These are phyloP conservation scores for Daldinia vernicosa DNA, from an alignment of 495 filamentous ascomycete genomes.

Conservation along the genomic window DNA sequence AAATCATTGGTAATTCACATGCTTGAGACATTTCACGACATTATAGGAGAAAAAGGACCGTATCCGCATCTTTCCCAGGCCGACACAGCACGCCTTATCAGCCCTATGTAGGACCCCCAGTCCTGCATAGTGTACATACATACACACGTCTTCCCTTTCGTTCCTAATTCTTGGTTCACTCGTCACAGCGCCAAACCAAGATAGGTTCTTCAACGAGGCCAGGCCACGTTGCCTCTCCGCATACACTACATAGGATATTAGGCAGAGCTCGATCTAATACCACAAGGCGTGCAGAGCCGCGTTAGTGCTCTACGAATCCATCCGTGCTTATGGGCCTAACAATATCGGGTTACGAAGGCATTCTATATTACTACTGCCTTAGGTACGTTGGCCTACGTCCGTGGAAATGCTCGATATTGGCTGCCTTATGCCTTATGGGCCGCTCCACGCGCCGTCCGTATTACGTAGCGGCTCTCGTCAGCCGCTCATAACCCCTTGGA, in stretches of 20 bases:
- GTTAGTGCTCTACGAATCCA: conserved; percentile 6
- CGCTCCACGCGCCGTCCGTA: conserved; percentile 21
- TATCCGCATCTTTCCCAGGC: not conserved
- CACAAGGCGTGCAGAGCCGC: conserved; percentile 20
- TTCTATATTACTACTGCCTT: not conserved
- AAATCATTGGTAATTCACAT: not conserved
- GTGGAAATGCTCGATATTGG: not conserved
- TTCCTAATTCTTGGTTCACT: conserved; percentile 1
- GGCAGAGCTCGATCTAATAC: conserved; percentile 1
- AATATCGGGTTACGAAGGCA: not conserved
- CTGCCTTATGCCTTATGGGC: not conserved
- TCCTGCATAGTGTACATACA: no score
- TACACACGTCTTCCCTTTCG: conserved; percentile 5
- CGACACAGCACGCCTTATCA: conserved; percentile 28
- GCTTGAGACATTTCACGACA: conserved; percentile 4
- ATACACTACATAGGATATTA: no score
- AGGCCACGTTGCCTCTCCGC: conserved; percentile 30
- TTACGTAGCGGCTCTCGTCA: conserved; percentile 31
- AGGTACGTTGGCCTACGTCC: conserved; percentile 1
- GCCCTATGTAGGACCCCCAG: conserved; percentile 29
- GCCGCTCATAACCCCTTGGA: conserved; percentile 7
- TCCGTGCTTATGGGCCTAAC: conserved; percentile 21
- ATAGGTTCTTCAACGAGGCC: conserved; percentile 22
- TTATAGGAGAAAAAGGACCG: not conserved
- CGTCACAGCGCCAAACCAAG: not conserved